A percentile compares a stretch with the other conserved stretches of the same genome.
Evolutionary conservation across 208 protist species (phyloP).

Genomic region (Strigomonas culicis): DNA sequence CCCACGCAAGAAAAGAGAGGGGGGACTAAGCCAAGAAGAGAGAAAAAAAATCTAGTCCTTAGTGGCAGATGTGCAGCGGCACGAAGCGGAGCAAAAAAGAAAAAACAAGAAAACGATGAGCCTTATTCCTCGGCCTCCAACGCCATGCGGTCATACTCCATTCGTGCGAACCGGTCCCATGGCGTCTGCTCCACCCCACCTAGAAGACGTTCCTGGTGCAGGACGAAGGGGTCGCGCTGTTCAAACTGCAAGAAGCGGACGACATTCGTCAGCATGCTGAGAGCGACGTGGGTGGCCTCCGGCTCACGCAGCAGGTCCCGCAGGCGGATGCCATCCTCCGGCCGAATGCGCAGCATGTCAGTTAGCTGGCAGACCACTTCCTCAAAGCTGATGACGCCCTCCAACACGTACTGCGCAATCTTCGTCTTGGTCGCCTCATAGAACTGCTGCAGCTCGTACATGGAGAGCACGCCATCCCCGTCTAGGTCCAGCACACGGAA

Average conservation of each 20-base stretch:
- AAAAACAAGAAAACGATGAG: neutral
- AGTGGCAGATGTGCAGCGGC: too few relatives aligned
- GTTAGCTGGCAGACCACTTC: constrained; percentile 94
- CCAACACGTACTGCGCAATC: constrained; percentile 59
- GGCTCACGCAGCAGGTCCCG: constrained; percentile 83
- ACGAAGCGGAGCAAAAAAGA: constrained; percentile 1
- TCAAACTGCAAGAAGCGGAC: constrained; percentile 93
- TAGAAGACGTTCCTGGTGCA: constrained; percentile 64
- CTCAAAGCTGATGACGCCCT: constrained; percentile 75
- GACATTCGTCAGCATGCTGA: constrained; percentile 94
- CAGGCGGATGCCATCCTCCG: constrained; percentile 60
- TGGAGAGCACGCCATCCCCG: constrained; percentile 91
- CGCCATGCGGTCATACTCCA: constrained; percentile 93
- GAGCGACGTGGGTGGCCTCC: constrained; percentile 71
- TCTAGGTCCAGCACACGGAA: constrained; percentile 94
- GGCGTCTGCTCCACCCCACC: constrained; percentile 68
- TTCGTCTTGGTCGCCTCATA: constrained; percentile 86
- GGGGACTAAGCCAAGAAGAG: too few relatives aligned
- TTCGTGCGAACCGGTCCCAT: constrained; percentile 92
- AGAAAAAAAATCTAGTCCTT: neutral
- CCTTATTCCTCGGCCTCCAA: constrained; percentile 57
- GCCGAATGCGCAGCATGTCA: constrained; percentile 85
- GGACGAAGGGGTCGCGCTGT: constrained; percentile 86
- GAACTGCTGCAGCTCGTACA: constrained; percentile 93
- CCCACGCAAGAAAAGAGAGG: too few relatives aligned